Evolutionary conservation across 228 moss, liverwort and hornwort species (phyloP).

Genomic region (Sphagnum fallax): DNA sequence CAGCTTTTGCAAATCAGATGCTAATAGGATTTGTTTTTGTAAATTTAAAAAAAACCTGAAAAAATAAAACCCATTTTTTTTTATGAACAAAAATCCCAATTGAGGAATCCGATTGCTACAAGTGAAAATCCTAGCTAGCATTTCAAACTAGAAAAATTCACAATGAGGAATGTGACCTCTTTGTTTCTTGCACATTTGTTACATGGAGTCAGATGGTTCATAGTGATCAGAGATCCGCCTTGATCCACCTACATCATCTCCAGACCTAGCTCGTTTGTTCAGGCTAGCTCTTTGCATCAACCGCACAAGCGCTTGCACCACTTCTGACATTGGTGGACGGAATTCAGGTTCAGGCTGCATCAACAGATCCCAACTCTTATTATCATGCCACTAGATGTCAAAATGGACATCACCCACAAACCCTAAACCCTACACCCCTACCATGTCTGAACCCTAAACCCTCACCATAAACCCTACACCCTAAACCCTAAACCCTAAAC

Average conservation of each 20-base stretch:
- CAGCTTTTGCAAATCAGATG: too few relatives aligned
- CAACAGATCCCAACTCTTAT: neutral
- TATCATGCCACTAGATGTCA: neutral
- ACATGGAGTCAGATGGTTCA: conserved; percentile 30
- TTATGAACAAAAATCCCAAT: too few relatives aligned
- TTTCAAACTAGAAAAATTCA: too few relatives aligned
- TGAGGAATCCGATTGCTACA: too few relatives aligned
- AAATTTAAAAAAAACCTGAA: too few relatives aligned
- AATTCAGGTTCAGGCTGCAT: conserved; percentile 74
- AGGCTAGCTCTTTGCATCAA: conserved; percentile 70
- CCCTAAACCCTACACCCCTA: neutral
- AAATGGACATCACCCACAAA: neutral
- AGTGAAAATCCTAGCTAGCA: too few relatives aligned
- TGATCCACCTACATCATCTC: conserved; percentile 55
- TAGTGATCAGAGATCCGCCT: conserved; percentile 25
- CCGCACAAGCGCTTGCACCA: conserved; percentile 66
- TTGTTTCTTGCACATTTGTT: too few relatives aligned
- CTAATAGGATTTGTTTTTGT: too few relatives aligned
- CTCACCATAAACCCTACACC: too few relatives aligned
- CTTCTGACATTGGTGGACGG: conserved; percentile 72
- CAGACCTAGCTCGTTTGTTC: conserved; percentile 57
- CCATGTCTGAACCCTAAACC: too few relatives aligned
- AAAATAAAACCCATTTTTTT: too few relatives aligned
- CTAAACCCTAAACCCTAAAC: neutral
- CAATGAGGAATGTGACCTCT: too few relatives aligned